Percentiles rank a stretch among this genome's conserved stretches.
Conservation (phyloP, 2,329 filamentous ascomycete species). For the Myotisia sp. region DNA sequence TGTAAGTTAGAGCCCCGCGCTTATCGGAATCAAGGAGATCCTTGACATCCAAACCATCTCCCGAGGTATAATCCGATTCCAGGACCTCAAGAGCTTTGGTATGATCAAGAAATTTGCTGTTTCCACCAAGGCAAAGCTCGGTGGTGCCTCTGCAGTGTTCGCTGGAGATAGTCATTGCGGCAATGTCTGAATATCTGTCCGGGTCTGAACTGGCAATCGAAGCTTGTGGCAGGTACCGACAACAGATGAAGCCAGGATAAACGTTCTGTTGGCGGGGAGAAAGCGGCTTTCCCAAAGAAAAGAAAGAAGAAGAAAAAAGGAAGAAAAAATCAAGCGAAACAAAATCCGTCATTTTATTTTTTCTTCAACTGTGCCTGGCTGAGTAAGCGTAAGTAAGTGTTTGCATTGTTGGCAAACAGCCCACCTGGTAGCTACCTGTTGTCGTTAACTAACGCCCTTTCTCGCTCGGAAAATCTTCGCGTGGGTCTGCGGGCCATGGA, state of each 20-base stretch:
- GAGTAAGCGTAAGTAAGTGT: not conserved
- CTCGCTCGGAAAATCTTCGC: too few relatives aligned
- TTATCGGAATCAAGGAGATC: conserved; percentile 81
- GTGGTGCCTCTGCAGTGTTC: conserved; percentile 40
- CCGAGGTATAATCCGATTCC: conserved; percentile 57
- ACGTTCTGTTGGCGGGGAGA: conserved; percentile 46
- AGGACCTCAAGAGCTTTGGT: conserved; percentile 65
- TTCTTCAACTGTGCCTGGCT: conserved; percentile 2
- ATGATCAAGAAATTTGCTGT: conserved; percentile 53
- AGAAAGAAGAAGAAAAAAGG: conserved; percentile 28
- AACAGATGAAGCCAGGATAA: conserved; percentile 26
- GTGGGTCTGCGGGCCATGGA: too few relatives aligned
- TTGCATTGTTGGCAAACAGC: too few relatives aligned
- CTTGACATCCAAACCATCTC: conserved; percentile 76
- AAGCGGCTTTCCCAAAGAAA: conserved; percentile 43
- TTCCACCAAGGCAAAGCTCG: conserved; percentile 31
- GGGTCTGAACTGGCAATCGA: too few relatives aligned
- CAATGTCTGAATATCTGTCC: conserved; percentile 19
- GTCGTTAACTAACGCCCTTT: too few relatives aligned
- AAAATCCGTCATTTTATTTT: conserved; percentile 7
- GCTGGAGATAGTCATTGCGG: conserved; percentile 59
- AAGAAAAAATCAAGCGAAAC: conserved; percentile 6
- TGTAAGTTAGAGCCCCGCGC: conserved; percentile 92
- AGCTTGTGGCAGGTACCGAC: conserved; percentile 31
- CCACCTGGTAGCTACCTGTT: too few relatives aligned